Conservation (phyloP, 2,329 filamentous ascomycete genomes). For the Chaetothyriales sp. region DNA sequence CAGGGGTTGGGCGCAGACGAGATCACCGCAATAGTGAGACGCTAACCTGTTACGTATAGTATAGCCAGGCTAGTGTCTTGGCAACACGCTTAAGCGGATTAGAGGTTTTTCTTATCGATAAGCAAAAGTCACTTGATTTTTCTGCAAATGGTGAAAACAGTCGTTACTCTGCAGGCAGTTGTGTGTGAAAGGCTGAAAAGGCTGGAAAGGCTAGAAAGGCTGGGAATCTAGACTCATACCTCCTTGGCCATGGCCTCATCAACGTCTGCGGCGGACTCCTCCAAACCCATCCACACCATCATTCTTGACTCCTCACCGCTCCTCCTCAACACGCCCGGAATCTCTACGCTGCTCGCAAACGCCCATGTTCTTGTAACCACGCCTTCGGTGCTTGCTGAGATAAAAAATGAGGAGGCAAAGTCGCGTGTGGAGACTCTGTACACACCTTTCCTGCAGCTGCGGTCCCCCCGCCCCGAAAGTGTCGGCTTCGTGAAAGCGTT, state of each 20-base stretch:
- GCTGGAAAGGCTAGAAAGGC: too few relatives aligned
- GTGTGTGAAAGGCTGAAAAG: too few relatives aligned
- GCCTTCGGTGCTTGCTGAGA: constrained; percentile 73
- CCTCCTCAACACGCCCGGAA: constrained; percentile 78
- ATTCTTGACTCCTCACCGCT: constrained; percentile 84
- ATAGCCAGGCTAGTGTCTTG: too few relatives aligned
- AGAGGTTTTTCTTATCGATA: too few relatives aligned
- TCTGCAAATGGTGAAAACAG: too few relatives aligned
- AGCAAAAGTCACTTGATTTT: too few relatives aligned
- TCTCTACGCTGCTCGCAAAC: constrained; percentile 65
- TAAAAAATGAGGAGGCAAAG: constrained; percentile 67
- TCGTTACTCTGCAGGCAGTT: too few relatives aligned
- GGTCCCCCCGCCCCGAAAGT: constrained; percentile 59
- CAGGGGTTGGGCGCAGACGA: too few relatives aligned
- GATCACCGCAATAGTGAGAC: too few relatives aligned
- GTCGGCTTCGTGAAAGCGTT: constrained; percentile 70
- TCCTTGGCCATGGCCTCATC: background rate
- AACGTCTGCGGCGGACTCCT: background rate
- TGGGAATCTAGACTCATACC: background rate
- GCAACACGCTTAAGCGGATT: too few relatives aligned
- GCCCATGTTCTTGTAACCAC: constrained; percentile 68
- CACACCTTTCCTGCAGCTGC: constrained; percentile 66
- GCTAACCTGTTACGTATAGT: too few relatives aligned
- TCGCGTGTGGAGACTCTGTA: constrained; percentile 69
- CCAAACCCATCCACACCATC: constrained; percentile 65